A percentile compares a stretch with the other conserved stretches of the same genome.
These are phyloP conservation scores for Paracoccidioides brasiliensis DNA, from an alignment of 2,329 filamentous ascomycete species.

Conservation along the genomic window DNA sequence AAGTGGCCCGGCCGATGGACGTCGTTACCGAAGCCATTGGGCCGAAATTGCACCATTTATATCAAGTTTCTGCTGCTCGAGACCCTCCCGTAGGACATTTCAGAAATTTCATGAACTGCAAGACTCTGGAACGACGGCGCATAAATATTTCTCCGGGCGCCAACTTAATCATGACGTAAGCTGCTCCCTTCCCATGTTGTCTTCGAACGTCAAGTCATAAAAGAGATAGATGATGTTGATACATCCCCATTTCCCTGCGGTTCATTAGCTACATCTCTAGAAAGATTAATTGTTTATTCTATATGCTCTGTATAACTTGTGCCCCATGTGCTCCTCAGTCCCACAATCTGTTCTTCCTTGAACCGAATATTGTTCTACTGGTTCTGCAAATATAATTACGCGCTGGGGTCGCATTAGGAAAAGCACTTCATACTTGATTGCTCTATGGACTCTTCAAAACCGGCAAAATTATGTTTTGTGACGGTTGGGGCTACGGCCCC, in stretches of 20 bases:
- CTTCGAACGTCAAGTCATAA: neutral
- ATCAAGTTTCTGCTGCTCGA: neutral
- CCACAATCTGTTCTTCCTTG: neutral
- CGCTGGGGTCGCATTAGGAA: neutral
- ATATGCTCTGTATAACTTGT: neutral
- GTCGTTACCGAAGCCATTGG: slow-evolving; percentile 29
- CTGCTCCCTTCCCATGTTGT: neutral
- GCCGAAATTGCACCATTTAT: slow-evolving; percentile 9
- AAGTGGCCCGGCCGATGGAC: slow-evolving; percentile 26
- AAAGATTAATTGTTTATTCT: neutral
- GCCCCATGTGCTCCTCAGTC: neutral
- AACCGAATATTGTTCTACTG: neutral
- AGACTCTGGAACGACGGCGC: neutral
- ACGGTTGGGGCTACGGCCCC: slow-evolving; percentile 86
- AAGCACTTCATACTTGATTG: neutral
- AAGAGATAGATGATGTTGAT: neutral
- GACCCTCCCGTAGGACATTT: neutral
- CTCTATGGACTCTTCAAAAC: slow-evolving; percentile 12
- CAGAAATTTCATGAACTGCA: neutral
- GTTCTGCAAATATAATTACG: neutral
- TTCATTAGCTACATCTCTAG: neutral
- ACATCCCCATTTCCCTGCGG: neutral
- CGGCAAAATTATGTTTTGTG: slow-evolving; percentile 53
- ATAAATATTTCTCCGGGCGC: neutral
- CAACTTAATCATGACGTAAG: neutral